Evolutionary conservation across 345 rosid species (phyloP).

Genomic region (Citrus trifoliata): DNA sequence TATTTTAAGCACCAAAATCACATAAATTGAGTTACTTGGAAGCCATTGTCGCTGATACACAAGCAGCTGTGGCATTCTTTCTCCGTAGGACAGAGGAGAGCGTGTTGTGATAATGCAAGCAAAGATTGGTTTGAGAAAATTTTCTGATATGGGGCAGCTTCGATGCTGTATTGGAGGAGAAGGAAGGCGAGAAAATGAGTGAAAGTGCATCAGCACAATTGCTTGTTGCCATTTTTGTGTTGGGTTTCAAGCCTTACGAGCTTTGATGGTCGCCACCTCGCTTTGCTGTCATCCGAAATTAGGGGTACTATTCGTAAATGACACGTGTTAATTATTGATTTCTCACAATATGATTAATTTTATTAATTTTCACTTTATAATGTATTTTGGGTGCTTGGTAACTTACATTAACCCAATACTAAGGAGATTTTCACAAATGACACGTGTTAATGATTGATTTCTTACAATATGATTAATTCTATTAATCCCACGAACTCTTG

Average conservation of each 20-base stretch:
- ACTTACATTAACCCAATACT: too few species aligned
- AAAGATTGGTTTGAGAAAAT: neutral
- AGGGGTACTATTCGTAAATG: neutral
- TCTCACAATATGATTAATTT: neutral
- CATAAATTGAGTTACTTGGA: constrained; percentile 13
- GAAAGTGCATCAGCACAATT: neutral
- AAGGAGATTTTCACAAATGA: too few species aligned
- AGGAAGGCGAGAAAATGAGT: neutral
- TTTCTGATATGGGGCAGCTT: neutral
- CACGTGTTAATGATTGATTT: too few species aligned
- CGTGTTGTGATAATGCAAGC: neutral
- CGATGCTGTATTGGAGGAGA: neutral
- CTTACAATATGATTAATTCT: too few species aligned
- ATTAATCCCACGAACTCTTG: too few species aligned
- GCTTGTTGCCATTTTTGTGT: neutral
- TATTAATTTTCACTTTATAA: too few species aligned
- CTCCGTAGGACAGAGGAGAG: neutral
- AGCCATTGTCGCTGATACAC: constrained; percentile 21
- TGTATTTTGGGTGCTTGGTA: too few species aligned
- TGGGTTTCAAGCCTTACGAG: neutral
- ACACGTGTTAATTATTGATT: neutral
- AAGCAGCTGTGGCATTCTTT: neutral
- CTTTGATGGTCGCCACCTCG: neutral
- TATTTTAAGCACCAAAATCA: neutral
- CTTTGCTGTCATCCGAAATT: neutral